Base-by-base conservation (phyloP, 192 early-diverging fungal species). In the Spinellus fusiger region DNA sequence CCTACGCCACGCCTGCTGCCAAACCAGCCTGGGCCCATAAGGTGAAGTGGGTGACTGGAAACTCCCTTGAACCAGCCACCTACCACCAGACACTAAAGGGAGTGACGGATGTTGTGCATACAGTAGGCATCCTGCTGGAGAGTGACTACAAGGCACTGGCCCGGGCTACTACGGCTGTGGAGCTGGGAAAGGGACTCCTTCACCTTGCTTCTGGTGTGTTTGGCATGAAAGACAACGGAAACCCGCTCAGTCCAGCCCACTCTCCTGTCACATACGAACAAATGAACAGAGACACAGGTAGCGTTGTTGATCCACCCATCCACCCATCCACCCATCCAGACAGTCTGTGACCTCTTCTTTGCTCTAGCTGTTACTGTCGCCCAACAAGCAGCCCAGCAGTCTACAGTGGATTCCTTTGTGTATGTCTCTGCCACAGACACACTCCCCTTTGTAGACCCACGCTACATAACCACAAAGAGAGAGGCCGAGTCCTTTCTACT, bases 381-480 rank as follows among this genome's bases (percentile, higher is more conserved):
- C 13, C 73, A 76, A 18, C 69, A 71, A 10, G 84, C 79, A 5
- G 76, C 71, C 6, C 59, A 73, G 47, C 50, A 64, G 18, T 65
- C 73, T 10, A 28, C 35, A 15, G 65, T 86, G 5, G 64, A 75
- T 4, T 77, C 80, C 8, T 88, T 87, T 68, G 81, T 76, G 15
- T 90, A 84, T 49, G 76, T 90, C 25, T 90, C 88, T 12, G 88
- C 88, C 13, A 77, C 72, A 27, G 84, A 87, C 44, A 49, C 79
- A 0, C 49, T 88, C 20, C 88, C 88, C 15, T 74, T 84, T 6
- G 63, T 90, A 32, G 77, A 83, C 48, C 73, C 83, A 52, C 76
- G 82, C 0, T 90, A 90, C 40, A 79, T 90, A 46, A 85, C 85
- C 20, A 87, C 86, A 12, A 90, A 90, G 59, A 85, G 86, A 31